Conservation (phyloP, 768 basidiomycete species). For the Rhodosporidiobolus odoratus region DNA sequence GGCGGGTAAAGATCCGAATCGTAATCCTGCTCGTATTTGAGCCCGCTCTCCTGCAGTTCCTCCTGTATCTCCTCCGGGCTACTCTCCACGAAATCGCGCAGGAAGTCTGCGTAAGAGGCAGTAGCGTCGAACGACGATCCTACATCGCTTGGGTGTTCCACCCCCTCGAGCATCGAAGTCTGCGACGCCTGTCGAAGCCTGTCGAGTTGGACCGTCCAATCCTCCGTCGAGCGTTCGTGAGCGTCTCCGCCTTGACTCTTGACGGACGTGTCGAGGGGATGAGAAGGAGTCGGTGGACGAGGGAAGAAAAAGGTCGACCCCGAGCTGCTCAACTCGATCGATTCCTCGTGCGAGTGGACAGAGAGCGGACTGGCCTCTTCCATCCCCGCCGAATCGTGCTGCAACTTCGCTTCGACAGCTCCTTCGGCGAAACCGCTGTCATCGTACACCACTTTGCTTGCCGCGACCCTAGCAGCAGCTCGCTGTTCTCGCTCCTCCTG, state of each 20-base stretch:
- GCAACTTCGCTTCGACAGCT: not conserved
- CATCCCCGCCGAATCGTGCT: not conserved
- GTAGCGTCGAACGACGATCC: not conserved
- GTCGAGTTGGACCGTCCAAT: constrained; percentile 29
- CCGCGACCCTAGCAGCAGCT: not conserved
- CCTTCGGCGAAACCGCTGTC: constrained; percentile 10
- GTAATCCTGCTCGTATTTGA: not conserved
- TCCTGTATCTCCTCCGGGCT: not conserved
- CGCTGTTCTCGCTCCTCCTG: too few relatives aligned
- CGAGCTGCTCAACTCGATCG: not conserved
- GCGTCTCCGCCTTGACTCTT: not conserved
- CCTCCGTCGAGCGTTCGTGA: not conserved
- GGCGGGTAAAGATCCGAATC: not conserved
- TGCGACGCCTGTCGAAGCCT: constrained; percentile 8
- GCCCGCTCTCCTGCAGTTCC: not conserved
- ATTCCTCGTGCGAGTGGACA: not conserved
- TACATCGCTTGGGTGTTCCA: constrained; percentile 1
- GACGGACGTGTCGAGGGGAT: too few relatives aligned
- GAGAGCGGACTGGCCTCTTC: not conserved
- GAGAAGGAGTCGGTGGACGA: not conserved
- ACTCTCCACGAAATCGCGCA: not conserved
- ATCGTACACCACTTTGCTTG: not conserved
- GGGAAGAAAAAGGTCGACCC: not conserved
- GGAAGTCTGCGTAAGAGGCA: not conserved
- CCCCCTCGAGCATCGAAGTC: constrained; percentile 1